Conservation (phyloP, 768 basidiomycete species). For the Neoboletus magnificus region DNA sequence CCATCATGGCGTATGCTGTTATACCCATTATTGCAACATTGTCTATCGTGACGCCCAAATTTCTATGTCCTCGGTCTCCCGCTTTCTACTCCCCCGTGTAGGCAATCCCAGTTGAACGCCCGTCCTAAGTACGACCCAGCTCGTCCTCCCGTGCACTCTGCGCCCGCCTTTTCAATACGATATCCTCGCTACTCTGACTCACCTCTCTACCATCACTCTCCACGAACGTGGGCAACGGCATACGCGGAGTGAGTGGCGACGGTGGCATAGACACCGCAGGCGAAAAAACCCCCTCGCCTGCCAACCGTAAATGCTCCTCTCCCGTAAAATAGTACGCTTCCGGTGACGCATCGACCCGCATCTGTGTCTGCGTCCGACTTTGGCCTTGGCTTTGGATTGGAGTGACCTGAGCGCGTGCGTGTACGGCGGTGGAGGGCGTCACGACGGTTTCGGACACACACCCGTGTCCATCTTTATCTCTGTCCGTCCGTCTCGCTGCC, state of each 20-base stretch:
- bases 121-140: constrained; percentile 4
- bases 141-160: constrained; percentile 4
- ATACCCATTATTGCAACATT: constrained; percentile 14
- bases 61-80: background rate
- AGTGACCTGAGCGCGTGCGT: too few species aligned
- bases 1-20: constrained; percentile 8
- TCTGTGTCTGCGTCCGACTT: background rate
- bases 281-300: constrained; percentile 72
- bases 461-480: background rate
- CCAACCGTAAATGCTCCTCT: constrained; percentile 49
- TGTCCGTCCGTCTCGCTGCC: background rate
- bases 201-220: constrained; percentile 9
- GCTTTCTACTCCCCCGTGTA: too few species aligned
- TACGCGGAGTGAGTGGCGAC: constrained; percentile 55
- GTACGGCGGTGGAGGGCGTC: background rate
- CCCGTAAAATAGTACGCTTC: constrained; percentile 53
- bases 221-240: constrained; percentile 17
- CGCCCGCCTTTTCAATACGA: constrained; percentile 21
- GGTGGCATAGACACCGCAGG: constrained; percentile 65
- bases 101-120: background rate
- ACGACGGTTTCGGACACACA: background rate
- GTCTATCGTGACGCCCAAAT: background rate
- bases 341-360: constrained; percentile 20
- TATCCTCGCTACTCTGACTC: constrained; percentile 7
- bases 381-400: background rate